phyloP scores from a whole-genome alignment of 2,329 filamentous ascomycete genomes.

The Cladophialophora bantiana region DNA sequence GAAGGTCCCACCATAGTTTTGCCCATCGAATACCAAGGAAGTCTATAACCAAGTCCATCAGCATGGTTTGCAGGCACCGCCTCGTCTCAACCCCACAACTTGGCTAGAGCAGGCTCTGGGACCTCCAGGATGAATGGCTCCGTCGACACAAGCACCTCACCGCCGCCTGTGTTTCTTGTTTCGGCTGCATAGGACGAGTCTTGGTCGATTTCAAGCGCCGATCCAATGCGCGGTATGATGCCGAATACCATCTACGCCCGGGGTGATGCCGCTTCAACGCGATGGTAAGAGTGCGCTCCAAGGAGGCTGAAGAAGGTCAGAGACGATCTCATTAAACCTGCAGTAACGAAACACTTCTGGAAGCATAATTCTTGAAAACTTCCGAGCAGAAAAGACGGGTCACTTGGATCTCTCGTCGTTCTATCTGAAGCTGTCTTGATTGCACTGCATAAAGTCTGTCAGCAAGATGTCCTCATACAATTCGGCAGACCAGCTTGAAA shows the following conservation, averaged over 20 bases:
- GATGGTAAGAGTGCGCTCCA: not conserved
- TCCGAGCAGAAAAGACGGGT: not conserved
- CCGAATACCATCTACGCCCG: not conserved
- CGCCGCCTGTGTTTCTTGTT: not conserved
- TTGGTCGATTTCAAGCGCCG: slow-evolving; percentile 2
- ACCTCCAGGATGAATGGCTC: not conserved
- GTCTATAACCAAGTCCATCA: not conserved
- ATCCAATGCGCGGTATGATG: slow-evolving; percentile 9
- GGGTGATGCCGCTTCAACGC: not conserved
- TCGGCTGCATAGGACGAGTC: not conserved
- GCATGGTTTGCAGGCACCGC: not conserved
- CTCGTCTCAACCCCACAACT: slow-evolving; percentile 11
- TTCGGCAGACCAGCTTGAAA: slow-evolving; percentile 25
- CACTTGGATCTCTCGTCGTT: not conserved
- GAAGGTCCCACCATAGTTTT: not conserved
- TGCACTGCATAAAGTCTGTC: not conserved
- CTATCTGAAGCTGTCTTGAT: not conserved
- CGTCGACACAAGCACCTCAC: not conserved
- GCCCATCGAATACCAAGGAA: not conserved
- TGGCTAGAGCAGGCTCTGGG: not conserved
- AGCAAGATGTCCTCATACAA: slow-evolving; percentile 23
- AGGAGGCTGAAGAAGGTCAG: not conserved
- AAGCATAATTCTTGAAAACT: not conserved
- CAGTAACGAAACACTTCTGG: not conserved
- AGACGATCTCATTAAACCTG: not conserved